phyloP scores from a whole-genome alignment of 1,284 basidiomycete species.

The Veloporphyrellus conicus region DNA sequence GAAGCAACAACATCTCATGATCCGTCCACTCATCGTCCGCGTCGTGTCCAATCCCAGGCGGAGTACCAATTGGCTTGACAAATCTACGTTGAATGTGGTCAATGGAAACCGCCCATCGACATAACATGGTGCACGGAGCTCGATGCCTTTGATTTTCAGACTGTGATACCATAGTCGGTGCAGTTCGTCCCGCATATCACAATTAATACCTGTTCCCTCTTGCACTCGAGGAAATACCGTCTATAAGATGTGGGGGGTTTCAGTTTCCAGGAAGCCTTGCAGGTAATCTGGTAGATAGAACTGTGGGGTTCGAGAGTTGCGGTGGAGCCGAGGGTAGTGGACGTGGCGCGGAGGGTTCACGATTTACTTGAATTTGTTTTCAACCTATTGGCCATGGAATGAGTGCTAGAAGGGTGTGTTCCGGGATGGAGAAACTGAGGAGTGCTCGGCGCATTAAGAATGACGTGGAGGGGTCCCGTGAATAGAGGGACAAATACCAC shows the following conservation, averaged over 20 bases:
- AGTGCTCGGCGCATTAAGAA: conserved; percentile 94
- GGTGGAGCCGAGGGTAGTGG: conserved; percentile 27
- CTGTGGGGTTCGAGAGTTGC: conserved; percentile 81
- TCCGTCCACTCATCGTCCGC: not conserved
- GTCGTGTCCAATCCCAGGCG: not conserved
- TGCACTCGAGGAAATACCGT: conserved; percentile 51
- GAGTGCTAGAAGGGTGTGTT: conserved; percentile 53
- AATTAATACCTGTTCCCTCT: conserved; percentile 60
- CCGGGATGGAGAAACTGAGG: conserved; percentile 94
- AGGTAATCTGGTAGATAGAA: conserved; percentile 84
- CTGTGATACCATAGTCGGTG: conserved; percentile 86
- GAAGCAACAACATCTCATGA: conserved; percentile 22
- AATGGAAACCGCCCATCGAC: conserved; percentile 95
- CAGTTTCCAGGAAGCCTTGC: conserved; percentile 72
- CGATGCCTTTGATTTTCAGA: conserved; percentile 87
- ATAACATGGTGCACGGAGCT: conserved; percentile 88
- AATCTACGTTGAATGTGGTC: not conserved
- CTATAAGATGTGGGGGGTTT: conserved; percentile 62
- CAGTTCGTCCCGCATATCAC: conserved; percentile 96
- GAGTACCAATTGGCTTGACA: not conserved
- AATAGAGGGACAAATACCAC: conserved; percentile 94
- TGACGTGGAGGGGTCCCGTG: conserved; percentile 97
- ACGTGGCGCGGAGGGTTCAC: conserved; percentile 19
- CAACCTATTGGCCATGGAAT: conserved; percentile 48
- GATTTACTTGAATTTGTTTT: conserved; percentile 40